Base-by-base conservation (phyloP, 768 basidiomycete genomes). In the Lactarius deliciosus region DNA sequence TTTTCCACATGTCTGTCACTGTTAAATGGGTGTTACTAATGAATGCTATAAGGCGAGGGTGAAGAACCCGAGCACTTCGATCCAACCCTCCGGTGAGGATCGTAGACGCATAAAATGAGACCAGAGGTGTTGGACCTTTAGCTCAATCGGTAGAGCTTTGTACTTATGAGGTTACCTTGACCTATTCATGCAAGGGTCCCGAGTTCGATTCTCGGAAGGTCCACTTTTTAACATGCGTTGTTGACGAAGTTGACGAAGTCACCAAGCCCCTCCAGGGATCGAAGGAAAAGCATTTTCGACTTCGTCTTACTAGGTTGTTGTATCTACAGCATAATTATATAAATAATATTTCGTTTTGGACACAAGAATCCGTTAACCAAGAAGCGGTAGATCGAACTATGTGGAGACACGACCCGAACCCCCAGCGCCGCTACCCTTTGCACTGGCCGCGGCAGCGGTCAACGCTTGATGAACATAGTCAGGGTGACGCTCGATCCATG, bases 71-170 rank as follows among this genome's bases (percentile, higher is more conserved):
- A 15, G 13, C n/a, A 15, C 50, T 40, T 54, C 50, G n/a, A 54
- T 7, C 16, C 15, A 5, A 6, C n/a, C 50, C n/a, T 15, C 25
- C 28, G 2, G n/a, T 28, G 28, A 38, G 40, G 50, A 34, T 67
- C 7, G 20, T 68, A 47, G 34, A 22, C 5, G 34, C 30, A 56
- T 56, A 60, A 60, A 56, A 55, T 45, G 40, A 28, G 20, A 1
- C 15, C 36, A 22, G 3, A 3, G n/a, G 65, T 74, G 47, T 64
- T 70, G 72, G 80, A 77, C 82, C 83, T 81, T 82, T 83, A 83
- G 82, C 82, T 83, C 82, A 83, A 81, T 83, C 75, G 82, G 82
- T 82, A 83, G 82, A 83, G 82, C 82, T 81, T 83, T 83, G 82
- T 83, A 83, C 82, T 83, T 83, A 83, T 83, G 82, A 72, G 82